Conservation (phyloP, 1,284 basidiomycete genomes). For the Fomitiporia mediterranea region DNA sequence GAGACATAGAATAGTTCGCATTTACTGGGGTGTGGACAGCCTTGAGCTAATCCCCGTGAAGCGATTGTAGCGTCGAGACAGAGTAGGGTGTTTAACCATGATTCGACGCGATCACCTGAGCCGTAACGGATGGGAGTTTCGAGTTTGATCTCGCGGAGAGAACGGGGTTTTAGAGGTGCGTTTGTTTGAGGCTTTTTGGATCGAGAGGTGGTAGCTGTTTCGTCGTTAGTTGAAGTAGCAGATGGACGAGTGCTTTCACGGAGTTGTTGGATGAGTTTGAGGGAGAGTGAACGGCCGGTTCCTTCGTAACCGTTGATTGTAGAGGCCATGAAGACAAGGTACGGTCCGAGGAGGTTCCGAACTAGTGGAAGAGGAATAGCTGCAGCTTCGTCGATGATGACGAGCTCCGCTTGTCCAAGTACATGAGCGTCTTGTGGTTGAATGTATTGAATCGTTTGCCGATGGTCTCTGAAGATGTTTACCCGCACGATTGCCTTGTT, state of each 20-base stretch:
- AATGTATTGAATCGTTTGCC: constrained; percentile 97
- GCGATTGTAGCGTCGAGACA: constrained; percentile 91
- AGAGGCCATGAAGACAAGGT: constrained; percentile 97
- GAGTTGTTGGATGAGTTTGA: constrained; percentile 97
- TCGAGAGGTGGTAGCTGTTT: constrained; percentile 36
- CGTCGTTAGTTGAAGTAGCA: constrained; percentile 47
- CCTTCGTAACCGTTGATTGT: constrained; percentile 99
- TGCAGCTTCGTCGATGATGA: constrained; percentile 98
- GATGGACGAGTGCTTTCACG: constrained; percentile 81
- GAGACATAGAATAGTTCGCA: constrained; percentile 97
- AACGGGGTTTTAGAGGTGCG: constrained; percentile 65
- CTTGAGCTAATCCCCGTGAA: constrained; percentile 58
- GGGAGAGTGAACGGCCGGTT: constrained; percentile 93
- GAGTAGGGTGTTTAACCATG: constrained; percentile 89
- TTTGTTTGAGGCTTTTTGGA: constrained; percentile 46
- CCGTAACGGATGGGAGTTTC: constrained; percentile 94
- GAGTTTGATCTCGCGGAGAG: constrained; percentile 91
- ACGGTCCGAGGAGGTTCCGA: constrained; percentile 91
- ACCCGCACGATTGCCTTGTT: constrained; percentile 96
- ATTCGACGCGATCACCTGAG: constrained; percentile 85
- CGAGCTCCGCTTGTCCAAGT: constrained; percentile 94
- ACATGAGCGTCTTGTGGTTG: constrained; percentile 97
- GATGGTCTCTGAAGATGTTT: constrained; percentile 89
- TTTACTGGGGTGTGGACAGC: constrained; percentile 88
- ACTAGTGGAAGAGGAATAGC: constrained; percentile 97